Evolutionary conservation across 805 yeast genomes (phyloP).

Genomic region (Barnettozyma salicaria): DNA sequence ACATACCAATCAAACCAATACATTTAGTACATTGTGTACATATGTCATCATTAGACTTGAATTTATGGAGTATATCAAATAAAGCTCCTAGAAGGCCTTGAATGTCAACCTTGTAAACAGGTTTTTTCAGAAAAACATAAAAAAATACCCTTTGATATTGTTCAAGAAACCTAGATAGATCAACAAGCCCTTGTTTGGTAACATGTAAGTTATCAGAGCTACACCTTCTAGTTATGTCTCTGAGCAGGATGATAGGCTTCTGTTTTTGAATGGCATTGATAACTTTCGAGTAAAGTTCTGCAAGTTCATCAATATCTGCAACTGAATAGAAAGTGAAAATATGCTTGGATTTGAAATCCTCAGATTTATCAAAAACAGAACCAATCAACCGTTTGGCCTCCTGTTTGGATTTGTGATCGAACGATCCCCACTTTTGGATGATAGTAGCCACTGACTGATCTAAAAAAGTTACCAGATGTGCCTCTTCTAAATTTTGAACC

Average conservation of each 20-base stretch:
- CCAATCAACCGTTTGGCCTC: constrained; percentile 49
- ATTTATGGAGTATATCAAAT: constrained; percentile 51
- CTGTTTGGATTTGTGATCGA: constrained; percentile 42
- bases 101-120: constrained; percentile 28
- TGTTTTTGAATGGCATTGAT: constrained; percentile 26
- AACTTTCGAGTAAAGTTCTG: constrained; percentile 28
- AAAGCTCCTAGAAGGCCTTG: constrained; percentile 47
- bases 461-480: constrained; percentile 56
- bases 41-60: constrained; percentile 43
- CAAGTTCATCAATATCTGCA: constrained; percentile 38
- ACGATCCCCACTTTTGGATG: constrained; percentile 56
- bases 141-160: constrained; percentile 47
- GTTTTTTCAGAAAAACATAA: constrained; percentile 34
- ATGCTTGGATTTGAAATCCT: constrained; percentile 33
- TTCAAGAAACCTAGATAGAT: constrained; percentile 48
- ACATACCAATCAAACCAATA: constrained; percentile 69
- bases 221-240: constrained; percentile 50
- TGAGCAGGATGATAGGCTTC: constrained; percentile 34
- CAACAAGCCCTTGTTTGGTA: constrained; percentile 64
- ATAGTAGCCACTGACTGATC: constrained; percentile 72
- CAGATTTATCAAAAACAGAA: constrained; percentile 29
- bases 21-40: constrained; percentile 60
- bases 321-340: constrained; percentile 50
- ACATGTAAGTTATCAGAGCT: constrained; percentile 63
- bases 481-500: constrained; percentile 47